Evolutionary conservation across 768 basidiomycete species (phyloP).

Genomic region (Leccinum boreale): DNA sequence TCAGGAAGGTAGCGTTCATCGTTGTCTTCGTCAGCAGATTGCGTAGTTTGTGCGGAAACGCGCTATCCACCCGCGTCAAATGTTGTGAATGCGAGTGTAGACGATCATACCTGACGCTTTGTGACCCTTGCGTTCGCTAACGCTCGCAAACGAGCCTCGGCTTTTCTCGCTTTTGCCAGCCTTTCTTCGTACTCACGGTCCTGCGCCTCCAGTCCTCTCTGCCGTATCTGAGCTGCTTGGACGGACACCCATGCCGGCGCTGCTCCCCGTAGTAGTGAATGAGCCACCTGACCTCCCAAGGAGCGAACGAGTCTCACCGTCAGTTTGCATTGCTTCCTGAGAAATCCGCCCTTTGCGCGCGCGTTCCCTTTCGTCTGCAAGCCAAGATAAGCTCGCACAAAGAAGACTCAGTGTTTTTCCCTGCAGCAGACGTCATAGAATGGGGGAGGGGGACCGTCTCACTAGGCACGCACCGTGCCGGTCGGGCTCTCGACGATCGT

Average conservation of each 20-base stretch:
- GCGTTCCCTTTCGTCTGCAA: slow-evolving; percentile 65
- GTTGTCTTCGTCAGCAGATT: slow-evolving; percentile 36
- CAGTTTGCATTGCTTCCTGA: slow-evolving; percentile 21
- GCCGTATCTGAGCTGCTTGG: slow-evolving; percentile 64
- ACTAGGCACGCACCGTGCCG: slow-evolving; percentile 60
- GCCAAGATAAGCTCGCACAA: slow-evolving; percentile 74
- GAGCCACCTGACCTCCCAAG: slow-evolving; percentile 22
- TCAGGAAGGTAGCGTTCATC: slow-evolving; percentile 79
- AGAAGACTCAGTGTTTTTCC: slow-evolving; percentile 85
- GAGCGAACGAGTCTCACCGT: slow-evolving; percentile 17
- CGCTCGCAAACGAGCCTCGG: slow-evolving; percentile 54
- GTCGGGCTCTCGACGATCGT: slow-evolving; percentile 89
- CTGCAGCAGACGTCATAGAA: slow-evolving; percentile 36
- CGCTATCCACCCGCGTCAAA: slow-evolving; percentile 23
- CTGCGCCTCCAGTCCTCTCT: slow-evolving; percentile 63
- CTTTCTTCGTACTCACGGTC: slow-evolving; percentile 63
- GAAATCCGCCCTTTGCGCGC: slow-evolving; percentile 63
- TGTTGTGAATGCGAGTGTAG: neutral
- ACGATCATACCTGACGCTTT: slow-evolving; percentile 54
- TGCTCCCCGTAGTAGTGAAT: slow-evolving; percentile 18
- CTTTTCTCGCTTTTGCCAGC: slow-evolving; percentile 56
- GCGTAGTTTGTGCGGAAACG: slow-evolving; percentile 4
- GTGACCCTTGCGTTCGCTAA: slow-evolving; percentile 53
- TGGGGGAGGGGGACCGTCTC: slow-evolving; percentile 38
- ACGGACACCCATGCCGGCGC: slow-evolving; percentile 75